Evolutionary conservation across 345 rosid genomes (phyloP).

Genomic region (Clarkia xantiana): DNA sequence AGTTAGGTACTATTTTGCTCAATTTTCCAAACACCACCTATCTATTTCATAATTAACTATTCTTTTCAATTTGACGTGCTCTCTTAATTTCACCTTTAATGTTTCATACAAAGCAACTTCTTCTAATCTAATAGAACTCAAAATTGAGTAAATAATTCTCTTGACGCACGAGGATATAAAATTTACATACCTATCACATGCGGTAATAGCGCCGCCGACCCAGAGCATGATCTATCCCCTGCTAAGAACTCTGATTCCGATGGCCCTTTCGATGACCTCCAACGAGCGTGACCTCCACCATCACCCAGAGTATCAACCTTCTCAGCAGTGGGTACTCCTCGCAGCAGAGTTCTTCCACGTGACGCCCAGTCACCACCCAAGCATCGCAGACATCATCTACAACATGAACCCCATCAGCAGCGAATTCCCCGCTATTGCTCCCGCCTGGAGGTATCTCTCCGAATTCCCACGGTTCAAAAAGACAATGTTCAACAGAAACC

Average conservation of each 20-base stretch:
- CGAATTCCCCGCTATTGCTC: constrained; percentile 86
- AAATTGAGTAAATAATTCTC: background rate
- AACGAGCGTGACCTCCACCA: constrained; percentile 88
- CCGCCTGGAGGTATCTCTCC: constrained; percentile 94
- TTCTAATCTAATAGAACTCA: too few species aligned
- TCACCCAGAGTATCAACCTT: constrained; percentile 57
- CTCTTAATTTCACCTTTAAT: too few species aligned
- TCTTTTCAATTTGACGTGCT: too few species aligned
- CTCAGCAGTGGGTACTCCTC: constrained; percentile 89
- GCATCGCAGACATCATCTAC: constrained; percentile 71
- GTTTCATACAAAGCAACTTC: too few species aligned
- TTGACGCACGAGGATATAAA: background rate
- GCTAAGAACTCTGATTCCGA: constrained; percentile 85
- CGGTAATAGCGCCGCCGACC: constrained; percentile 86
- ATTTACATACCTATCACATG: constrained; percentile 64
- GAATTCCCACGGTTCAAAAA: constrained; percentile 89
- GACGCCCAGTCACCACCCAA: constrained; percentile 80
- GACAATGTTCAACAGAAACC: constrained; percentile 86
- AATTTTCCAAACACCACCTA: too few species aligned
- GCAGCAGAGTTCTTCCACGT: constrained; percentile 80
- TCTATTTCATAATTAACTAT: too few species aligned
- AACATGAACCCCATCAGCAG: constrained; percentile 69
- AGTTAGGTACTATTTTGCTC: too few species aligned
- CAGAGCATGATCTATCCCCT: constrained; percentile 68
- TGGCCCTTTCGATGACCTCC: constrained; percentile 98